A percentile compares a stretch with the other conserved stretches of the same genome.
Conservation (phyloP, 1,284 basidiomycete species). For the Ustilago shanxiensis region DNA sequence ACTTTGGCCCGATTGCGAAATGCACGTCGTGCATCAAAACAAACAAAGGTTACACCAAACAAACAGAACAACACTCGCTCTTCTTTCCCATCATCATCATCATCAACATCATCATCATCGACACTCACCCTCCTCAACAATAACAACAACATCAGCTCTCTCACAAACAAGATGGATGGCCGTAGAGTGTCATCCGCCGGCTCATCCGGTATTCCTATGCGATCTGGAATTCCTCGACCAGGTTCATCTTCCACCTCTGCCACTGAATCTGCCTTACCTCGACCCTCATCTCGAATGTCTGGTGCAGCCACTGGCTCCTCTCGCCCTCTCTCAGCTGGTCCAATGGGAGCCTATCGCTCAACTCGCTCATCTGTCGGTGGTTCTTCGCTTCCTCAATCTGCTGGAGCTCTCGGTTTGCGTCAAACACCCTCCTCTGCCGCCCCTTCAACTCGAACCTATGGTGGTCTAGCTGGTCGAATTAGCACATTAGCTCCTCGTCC, state of each 20-base stretch:
- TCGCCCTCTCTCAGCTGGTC: constrained; percentile 19
- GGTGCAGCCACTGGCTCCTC: neutral
- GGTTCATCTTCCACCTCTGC: constrained; percentile 2
- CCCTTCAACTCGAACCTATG: constrained; percentile 34
- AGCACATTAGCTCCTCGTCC: constrained; percentile 38
- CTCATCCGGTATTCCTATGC: constrained; percentile 41
- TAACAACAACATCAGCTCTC: neutral
- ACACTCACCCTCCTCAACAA: too few species aligned
- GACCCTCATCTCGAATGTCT: constrained; percentile 37
- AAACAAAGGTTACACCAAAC: too few species aligned
- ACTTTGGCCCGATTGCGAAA: too few species aligned
- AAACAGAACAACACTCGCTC: too few species aligned
- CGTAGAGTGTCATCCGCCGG: constrained; percentile 32
- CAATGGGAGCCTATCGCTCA: constrained; percentile 47
- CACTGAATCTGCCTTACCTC: constrained; percentile 30
- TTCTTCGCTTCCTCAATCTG: neutral
- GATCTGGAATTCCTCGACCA: constrained; percentile 47
- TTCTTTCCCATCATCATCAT: too few species aligned
- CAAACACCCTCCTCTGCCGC: constrained; percentile 34
- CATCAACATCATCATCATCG: too few species aligned
- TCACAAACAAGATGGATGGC: constrained; percentile 23
- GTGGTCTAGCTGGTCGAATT: constrained; percentile 34
- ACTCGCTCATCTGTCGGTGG: constrained; percentile 19
- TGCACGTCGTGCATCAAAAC: too few species aligned
- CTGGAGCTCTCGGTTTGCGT: constrained; percentile 18